phyloP scores from a whole-genome alignment of 441 rosid species.

The Hura crepitans region DNA sequence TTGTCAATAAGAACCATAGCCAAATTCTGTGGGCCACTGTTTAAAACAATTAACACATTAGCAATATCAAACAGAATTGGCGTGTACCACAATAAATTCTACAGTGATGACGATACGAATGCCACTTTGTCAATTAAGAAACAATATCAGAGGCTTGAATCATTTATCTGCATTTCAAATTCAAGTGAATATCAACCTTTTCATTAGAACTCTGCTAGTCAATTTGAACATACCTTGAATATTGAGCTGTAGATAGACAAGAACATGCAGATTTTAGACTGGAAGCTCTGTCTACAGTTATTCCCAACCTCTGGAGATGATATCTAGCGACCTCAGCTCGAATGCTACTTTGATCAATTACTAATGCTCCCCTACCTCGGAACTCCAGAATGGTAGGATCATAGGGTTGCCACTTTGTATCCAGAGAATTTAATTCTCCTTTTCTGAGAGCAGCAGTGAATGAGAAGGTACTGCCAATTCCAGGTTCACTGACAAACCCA shows the following conservation, averaged over 20 bases:
- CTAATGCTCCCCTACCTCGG: constrained; percentile 59
- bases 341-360: constrained; percentile 65
- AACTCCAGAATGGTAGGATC: constrained; percentile 51
- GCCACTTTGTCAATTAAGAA: neutral
- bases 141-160: neutral
- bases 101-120: neutral
- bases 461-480: constrained; percentile 79
- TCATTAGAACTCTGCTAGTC: constrained; percentile 3
- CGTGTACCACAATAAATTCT: neutral
- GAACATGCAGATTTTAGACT: constrained; percentile 46
- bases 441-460: constrained; percentile 64
- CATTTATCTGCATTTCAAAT: neutral
- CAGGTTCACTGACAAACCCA: constrained; percentile 76
- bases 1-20: constrained; percentile 65
- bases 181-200: constrained; percentile 9
- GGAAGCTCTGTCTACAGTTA: constrained; percentile 41
- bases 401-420: constrained; percentile 46
- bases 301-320: constrained; percentile 74
- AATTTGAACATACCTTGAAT: constrained; percentile 41
- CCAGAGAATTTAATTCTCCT: constrained; percentile 44
- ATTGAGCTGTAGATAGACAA: constrained; percentile 29
- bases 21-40: constrained; percentile 43
- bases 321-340: constrained; percentile 80
- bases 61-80: constrained; percentile 5
- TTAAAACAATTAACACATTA: constrained; percentile 23